phyloP scores from a whole-genome alignment of 768 basidiomycete species.

The Hirschioporus abietinus region DNA sequence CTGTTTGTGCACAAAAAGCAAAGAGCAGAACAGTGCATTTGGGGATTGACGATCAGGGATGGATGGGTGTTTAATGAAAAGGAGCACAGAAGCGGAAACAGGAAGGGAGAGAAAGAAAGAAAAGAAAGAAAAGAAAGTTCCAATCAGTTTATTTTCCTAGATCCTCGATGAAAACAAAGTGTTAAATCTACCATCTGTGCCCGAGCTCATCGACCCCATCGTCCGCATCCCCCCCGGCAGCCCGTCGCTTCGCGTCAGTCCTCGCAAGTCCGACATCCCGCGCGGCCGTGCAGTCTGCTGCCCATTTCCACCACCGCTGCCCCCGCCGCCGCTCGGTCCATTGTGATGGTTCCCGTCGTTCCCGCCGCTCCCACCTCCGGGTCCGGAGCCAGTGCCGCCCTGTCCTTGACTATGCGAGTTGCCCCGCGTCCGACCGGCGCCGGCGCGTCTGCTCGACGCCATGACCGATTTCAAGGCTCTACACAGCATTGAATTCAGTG shows the following conservation, averaged over 20 bases:
- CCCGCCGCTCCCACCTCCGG: slow-evolving; percentile 33
- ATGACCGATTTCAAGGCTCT: slow-evolving; percentile 82
- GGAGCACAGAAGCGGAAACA: background rate
- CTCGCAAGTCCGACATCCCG: slow-evolving; percentile 62
- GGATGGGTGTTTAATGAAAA: background rate
- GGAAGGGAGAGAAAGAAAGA: background rate
- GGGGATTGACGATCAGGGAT: background rate
- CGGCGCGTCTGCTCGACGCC: slow-evolving; percentile 51
- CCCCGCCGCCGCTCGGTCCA: slow-evolving; percentile 17
- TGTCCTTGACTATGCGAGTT: slow-evolving; percentile 33
- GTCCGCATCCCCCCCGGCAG: background rate
- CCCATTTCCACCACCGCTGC: slow-evolving; percentile 29
- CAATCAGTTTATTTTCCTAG: background rate
- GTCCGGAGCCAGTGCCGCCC: slow-evolving; percentile 23
- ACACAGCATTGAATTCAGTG: too few species aligned
- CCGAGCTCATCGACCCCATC: background rate
- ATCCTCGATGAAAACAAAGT: background rate
- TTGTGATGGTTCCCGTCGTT: slow-evolving; percentile 12
- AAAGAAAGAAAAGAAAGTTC: background rate
- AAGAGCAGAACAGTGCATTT: background rate
- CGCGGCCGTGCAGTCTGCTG: slow-evolving; percentile 45
- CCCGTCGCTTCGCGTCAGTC: slow-evolving; percentile 14
- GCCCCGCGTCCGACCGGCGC: slow-evolving; percentile 22
- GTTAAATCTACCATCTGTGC: background rate
- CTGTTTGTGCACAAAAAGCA: background rate